Percentiles rank a stretch among this genome's conserved stretches.
These are phyloP conservation scores for Venustampulla echinocandica DNA, from an alignment of 495 filamentous ascomycete species.

Conservation along the genomic window DNA sequence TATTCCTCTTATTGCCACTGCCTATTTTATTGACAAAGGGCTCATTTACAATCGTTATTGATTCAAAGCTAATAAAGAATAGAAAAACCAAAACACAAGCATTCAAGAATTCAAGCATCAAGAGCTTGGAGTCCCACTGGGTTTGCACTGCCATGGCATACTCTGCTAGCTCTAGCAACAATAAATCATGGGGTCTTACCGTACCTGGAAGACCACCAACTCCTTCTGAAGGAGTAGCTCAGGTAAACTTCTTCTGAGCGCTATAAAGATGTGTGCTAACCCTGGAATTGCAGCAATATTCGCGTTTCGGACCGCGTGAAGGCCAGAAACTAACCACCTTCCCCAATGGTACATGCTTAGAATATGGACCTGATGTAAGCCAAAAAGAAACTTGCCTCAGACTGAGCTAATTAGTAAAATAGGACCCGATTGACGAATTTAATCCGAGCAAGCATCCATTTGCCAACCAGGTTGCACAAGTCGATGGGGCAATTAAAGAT, in stretches of 20 bases:
- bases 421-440: slow-evolving; percentile 20
- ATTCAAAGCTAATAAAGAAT: no score
- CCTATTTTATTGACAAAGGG: no score
- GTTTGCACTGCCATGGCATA: no score
- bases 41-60: no score
- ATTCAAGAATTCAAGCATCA: no score
- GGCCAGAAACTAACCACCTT: slow-evolving; percentile 6
- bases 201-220: slow-evolving; percentile 18
- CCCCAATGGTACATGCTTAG: slow-evolving; percentile 16
- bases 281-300: slow-evolving; percentile 8
- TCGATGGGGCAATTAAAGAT: slow-evolving; percentile 16
- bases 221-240: slow-evolving; percentile 17
- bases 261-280: background rate
- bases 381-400: background rate
- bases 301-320: slow-evolving; percentile 3
- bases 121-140: no score
- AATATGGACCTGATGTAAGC: slow-evolving; percentile 19
- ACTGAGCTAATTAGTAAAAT: slow-evolving; percentile 6
- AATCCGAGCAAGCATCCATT: slow-evolving; percentile 7
- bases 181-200: slow-evolving; percentile 19
- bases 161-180: no score
- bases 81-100: no score
- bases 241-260: slow-evolving; percentile 2
- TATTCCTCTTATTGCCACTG: no score
- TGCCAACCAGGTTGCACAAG: slow-evolving; percentile 8